A percentile compares a stretch with the other conserved stretches of the same genome.
phyloP scores from a whole-genome alignment of 176 grass and related monocot species.

The Oryza nivara region DNA sequence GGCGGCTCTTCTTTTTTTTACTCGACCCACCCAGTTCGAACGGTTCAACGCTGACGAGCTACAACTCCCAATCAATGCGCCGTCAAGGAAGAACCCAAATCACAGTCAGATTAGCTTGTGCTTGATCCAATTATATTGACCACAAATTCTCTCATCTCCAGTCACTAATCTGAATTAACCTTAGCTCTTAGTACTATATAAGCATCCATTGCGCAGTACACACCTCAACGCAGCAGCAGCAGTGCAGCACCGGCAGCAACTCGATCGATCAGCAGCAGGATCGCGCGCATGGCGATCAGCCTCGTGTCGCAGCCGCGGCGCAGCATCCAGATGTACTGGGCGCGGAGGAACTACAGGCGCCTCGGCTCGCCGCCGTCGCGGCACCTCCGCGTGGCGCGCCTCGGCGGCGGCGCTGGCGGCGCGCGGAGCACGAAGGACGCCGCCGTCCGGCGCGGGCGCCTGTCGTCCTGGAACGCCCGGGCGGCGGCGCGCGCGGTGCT shows the following conservation, averaged over 20 bases:
- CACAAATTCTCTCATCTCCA: not conserved
- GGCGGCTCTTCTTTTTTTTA: slow-evolving; percentile 23
- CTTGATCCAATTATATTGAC: not conserved
- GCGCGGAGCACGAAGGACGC: not conserved
- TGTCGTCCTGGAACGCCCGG: slow-evolving; percentile 10
- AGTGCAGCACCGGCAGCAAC: not conserved
- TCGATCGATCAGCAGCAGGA: too few species aligned
- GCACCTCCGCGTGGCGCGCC: slow-evolving; percentile 42
- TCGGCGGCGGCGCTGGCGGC: slow-evolving; percentile 5
- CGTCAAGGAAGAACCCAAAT: slow-evolving; percentile 38
- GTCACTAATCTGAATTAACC: slow-evolving; percentile 7
- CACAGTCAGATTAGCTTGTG: not conserved
- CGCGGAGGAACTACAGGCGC: slow-evolving; percentile 53
- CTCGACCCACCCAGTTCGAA: slow-evolving; percentile 28
- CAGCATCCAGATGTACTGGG: slow-evolving; percentile 63
- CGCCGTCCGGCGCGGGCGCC: not conserved
- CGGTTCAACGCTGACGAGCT: slow-evolving; percentile 26
- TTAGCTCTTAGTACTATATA: not conserved
- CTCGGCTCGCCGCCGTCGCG: slow-evolving; percentile 46
- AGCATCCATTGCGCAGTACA: not conserved
- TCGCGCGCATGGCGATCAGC: slow-evolving; percentile 42
- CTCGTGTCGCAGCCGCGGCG: slow-evolving; percentile 43
- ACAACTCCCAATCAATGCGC: not conserved
- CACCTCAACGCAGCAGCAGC: not conserved
- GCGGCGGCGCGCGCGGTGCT: slow-evolving; percentile 7